Conservation (phyloP, 179 eudicot species). For the Silene noctiflora region DNA sequence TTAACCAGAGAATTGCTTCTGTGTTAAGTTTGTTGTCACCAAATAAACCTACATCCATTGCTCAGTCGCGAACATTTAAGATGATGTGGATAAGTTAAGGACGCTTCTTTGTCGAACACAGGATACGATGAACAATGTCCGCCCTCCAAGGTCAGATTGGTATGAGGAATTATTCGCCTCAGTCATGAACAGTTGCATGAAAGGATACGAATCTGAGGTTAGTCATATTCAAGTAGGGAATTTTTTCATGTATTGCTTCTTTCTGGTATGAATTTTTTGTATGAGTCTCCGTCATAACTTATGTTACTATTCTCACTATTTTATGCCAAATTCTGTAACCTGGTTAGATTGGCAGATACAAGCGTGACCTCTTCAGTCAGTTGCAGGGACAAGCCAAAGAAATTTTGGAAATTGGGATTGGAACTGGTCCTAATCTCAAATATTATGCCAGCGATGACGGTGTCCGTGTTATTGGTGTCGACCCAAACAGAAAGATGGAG, state of each 20-base stretch:
- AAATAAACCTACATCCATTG: too few relatives aligned
- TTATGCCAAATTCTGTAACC: background rate
- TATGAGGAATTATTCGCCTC: slow-evolving; percentile 84
- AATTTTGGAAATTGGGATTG: slow-evolving; percentile 75
- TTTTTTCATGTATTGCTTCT: background rate
- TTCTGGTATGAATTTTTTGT: background rate
- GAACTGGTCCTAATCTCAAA: slow-evolving; percentile 87
- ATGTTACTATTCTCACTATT: slow-evolving; percentile 6
- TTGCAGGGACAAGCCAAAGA: slow-evolving; percentile 58
- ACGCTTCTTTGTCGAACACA: slow-evolving; percentile 30
- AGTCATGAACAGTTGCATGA: slow-evolving; percentile 44
- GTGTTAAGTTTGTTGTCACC: too few relatives aligned
- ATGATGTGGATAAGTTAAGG: too few relatives aligned
- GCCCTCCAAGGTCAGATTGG: slow-evolving; percentile 84
- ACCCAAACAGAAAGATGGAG: slow-evolving; percentile 84
- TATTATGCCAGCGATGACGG: slow-evolving; percentile 52
- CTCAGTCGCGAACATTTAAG: too few relatives aligned
- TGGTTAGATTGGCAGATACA: slow-evolving; percentile 65
- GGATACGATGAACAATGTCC: slow-evolving; percentile 54
- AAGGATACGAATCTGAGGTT: slow-evolving; percentile 72
- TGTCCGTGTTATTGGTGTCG: slow-evolving; percentile 53
- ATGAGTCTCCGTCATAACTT: slow-evolving; percentile 3
- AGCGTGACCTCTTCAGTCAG: slow-evolving; percentile 56
- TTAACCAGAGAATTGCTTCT: too few relatives aligned
- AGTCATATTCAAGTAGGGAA: slow-evolving; percentile 11